Percentiles rank a stretch among this genome's conserved stretches.
Evolutionary conservation across 352 stramenopile species (phyloP).

Genomic region (Pythium phragmiticola): DNA sequence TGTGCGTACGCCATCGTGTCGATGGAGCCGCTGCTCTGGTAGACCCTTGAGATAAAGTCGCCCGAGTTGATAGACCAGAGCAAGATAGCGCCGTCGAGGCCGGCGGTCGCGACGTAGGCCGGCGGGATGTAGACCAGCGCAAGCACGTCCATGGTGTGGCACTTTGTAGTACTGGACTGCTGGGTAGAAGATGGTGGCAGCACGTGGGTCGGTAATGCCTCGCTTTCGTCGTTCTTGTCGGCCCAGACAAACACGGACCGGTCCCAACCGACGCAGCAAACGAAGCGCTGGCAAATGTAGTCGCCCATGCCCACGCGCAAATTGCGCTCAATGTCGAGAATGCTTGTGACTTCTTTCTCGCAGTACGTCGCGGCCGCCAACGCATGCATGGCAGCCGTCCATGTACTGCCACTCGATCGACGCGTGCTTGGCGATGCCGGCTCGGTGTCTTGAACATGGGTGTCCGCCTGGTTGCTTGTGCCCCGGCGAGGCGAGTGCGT

Average conservation of each 20-base stretch:
- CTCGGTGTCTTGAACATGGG: neutral
- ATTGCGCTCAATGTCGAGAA: slow-evolving; percentile 79
- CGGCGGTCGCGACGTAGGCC: slow-evolving; percentile 65
- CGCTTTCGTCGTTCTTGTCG: slow-evolving; percentile 79
- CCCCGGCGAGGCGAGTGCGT: neutral
- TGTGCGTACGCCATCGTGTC: slow-evolving; percentile 67
- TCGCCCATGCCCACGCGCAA: slow-evolving; percentile 78
- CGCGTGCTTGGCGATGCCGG: slow-evolving; percentile 1
- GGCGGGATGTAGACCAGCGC: slow-evolving; percentile 66
- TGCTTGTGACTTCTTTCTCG: slow-evolving; percentile 82
- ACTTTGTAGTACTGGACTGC: slow-evolving; percentile 31
- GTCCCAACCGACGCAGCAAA: slow-evolving; percentile 85
- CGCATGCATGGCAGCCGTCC: neutral
- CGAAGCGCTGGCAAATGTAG: slow-evolving; percentile 79
- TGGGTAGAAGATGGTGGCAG: slow-evolving; percentile 39
- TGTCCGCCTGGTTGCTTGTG: neutral
- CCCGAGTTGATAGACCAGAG: slow-evolving; percentile 81
- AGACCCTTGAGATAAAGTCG: slow-evolving; percentile 57
- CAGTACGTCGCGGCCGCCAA: slow-evolving; percentile 34
- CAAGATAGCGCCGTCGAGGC: slow-evolving; percentile 69
- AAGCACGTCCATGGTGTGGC: slow-evolving; percentile 71
- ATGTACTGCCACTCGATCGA: neutral
- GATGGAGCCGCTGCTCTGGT: slow-evolving; percentile 63
- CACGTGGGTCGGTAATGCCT: slow-evolving; percentile 56
- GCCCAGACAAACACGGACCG: slow-evolving; percentile 80